phyloP scores from a whole-genome alignment of 805 yeast genomes.

The Yarrowia hollandica region DNA sequence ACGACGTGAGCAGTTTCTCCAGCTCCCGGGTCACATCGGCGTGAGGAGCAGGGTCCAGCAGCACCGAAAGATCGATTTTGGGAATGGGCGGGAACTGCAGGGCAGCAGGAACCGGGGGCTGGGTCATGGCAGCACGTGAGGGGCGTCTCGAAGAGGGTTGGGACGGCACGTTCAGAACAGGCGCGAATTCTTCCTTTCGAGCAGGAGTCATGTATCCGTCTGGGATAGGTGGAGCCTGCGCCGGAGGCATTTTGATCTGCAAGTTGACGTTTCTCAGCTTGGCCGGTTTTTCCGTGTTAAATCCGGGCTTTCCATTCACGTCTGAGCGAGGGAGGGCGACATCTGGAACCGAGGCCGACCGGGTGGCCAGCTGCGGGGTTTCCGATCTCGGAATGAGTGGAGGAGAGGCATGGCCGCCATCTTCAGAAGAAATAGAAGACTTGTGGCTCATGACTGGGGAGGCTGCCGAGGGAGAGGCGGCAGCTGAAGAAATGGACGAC shows the following conservation, averaged over 20 bases:
- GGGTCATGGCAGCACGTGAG: conserved; percentile 20
- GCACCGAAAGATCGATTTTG: conserved; percentile 40
- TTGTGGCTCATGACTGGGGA: conserved; percentile 32
- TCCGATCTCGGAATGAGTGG: not conserved
- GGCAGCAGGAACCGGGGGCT: conserved; percentile 21
- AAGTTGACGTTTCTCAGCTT: conserved; percentile 23
- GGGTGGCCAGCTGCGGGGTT: conserved; percentile 13
- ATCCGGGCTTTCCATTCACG: conserved; percentile 29
- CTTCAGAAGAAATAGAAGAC: conserved; percentile 32
- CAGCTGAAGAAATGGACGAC: conserved; percentile 37
- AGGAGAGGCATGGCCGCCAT: conserved; percentile 33
- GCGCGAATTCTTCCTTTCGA: not conserved
- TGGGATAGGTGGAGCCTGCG: conserved; percentile 23
- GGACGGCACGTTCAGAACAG: not conserved
- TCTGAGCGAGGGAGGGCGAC: not conserved
- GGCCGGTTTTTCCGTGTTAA: conserved; percentile 28
- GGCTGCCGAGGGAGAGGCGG: conserved; percentile 31
- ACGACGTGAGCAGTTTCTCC: conserved; percentile 39
- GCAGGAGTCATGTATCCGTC: conserved; percentile 14
- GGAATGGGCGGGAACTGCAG: conserved; percentile 37
- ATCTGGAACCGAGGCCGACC: conserved; percentile 15
- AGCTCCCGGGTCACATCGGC: conserved; percentile 41
- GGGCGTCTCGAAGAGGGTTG: conserved; percentile 18
- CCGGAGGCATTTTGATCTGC: conserved; percentile 20
- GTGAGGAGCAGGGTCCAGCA: conserved; percentile 44